A percentile compares a stretch with the other conserved stretches of the same genome.
Evolutionary conservation across 169 alveolate genomes (phyloP).

Genomic region (Amoebophrya sp.): DNA sequence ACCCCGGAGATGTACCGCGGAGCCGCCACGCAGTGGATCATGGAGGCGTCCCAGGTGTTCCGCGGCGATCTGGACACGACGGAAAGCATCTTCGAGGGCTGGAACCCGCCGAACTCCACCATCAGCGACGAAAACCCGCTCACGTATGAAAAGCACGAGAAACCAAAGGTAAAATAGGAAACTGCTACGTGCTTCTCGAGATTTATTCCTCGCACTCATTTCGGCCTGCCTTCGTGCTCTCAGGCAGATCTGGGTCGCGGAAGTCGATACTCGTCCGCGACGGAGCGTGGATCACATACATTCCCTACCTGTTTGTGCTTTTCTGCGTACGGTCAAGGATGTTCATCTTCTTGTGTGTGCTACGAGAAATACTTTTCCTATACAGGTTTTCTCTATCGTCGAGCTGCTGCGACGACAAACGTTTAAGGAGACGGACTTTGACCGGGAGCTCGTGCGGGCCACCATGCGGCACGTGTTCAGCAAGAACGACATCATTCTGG

Average conservation of each 20-base stretch:
- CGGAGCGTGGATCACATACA: no score
- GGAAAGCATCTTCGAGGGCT: neutral
- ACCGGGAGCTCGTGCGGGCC: neutral
- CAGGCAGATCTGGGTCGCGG: no score
- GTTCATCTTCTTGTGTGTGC: no score
- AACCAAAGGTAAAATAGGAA: neutral
- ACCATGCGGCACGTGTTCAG: neutral
- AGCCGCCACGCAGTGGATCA: neutral
- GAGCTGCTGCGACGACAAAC: conserved; percentile 7
- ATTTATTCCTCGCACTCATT: neutral
- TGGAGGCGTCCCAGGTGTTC: neutral
- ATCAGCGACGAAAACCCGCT: neutral
- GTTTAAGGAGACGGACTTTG: neutral
- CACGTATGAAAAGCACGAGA: neutral
- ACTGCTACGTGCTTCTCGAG: neutral
- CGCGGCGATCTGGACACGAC: neutral
- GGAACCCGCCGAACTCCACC: neutral
- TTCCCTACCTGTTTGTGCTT: no score
- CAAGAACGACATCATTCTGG: neutral
- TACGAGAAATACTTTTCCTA: no score
- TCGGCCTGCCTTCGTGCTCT: no score
- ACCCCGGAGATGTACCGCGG: conserved; percentile 20
- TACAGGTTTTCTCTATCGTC: neutral
- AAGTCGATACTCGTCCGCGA: no score
- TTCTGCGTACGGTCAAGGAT: no score